Percentiles rank a stretch among this genome's conserved stretches.
Conservation (phyloP, 164 flowering plant genomes). For the Aristolochia californica region DNA sequence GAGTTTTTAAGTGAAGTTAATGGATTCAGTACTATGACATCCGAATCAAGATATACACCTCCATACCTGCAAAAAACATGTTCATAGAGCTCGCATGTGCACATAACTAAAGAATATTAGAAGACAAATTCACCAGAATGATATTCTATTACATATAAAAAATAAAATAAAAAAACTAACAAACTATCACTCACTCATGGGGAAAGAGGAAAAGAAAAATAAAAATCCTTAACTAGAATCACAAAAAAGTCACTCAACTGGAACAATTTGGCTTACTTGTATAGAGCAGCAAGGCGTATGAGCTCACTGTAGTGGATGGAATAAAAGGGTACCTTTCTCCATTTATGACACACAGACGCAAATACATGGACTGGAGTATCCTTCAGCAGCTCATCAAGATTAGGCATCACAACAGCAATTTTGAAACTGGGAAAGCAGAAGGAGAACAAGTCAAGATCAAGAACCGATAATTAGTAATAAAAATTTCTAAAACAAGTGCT, state of each 20-base stretch:
- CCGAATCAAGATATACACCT: constrained; percentile 89
- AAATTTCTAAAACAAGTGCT: too few species aligned
- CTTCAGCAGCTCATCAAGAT: constrained; percentile 84
- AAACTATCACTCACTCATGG: background rate
- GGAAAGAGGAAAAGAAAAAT: too few species aligned
- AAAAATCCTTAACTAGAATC: too few species aligned
- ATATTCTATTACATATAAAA: background rate
- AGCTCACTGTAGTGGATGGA: constrained; percentile 82
- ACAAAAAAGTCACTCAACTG: too few species aligned
- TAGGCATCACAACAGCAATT: constrained; percentile 90
- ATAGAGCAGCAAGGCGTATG: constrained; percentile 83
- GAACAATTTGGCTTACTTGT: constrained; percentile 47
- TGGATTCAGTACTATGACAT: constrained; percentile 64
- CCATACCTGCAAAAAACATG: constrained; percentile 54
- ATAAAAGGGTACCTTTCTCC: constrained; percentile 77
- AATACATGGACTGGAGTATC: constrained; percentile 63
- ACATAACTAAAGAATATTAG: background rate
- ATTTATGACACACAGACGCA: constrained; percentile 86
- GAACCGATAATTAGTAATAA: too few species aligned
- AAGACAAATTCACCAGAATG: background rate
- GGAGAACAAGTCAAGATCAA: background rate
- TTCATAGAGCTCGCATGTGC: background rate
- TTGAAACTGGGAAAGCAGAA: constrained; percentile 44
- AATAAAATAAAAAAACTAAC: too few species aligned
- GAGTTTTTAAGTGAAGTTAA: constrained; percentile 47